Evolutionary conservation across 2,329 filamentous ascomycete genomes (phyloP).

Genomic region (Calonectria fujianensis): DNA sequence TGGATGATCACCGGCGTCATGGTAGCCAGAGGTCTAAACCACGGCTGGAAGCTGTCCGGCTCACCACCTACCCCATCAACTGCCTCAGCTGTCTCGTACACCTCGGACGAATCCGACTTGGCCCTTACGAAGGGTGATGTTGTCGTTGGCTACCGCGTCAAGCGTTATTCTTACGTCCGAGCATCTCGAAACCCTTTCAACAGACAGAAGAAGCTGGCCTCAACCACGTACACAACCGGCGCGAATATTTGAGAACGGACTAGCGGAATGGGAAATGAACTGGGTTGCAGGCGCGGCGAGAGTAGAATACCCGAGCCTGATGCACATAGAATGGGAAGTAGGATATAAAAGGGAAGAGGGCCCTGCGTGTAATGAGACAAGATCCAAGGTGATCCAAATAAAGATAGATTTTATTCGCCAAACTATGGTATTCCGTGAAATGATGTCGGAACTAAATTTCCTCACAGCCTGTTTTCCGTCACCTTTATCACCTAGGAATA

Average conservation of each 20-base stretch:
- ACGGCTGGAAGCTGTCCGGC: not conserved
- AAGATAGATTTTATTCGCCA: not conserved
- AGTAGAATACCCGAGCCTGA: not conserved
- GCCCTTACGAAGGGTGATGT: not conserved
- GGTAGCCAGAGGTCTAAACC: not conserved
- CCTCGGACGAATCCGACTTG: not conserved
- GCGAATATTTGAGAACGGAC: not conserved
- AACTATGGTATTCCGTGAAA: not conserved
- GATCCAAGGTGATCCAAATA: not conserved
- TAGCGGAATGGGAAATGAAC: not conserved
- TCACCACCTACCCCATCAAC: not conserved
- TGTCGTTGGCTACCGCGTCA: not conserved
- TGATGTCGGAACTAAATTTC: too few species aligned
- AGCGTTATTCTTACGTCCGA: not conserved
- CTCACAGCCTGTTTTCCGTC: too few species aligned
- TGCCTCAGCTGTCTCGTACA: not conserved
- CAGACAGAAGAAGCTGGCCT: not conserved
- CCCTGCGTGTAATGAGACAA: not conserved
- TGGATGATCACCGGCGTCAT: not conserved
- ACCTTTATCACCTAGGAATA: too few species aligned
- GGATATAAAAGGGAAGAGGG: not conserved
- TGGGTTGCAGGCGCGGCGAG: too few species aligned
- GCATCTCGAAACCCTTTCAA: not conserved
- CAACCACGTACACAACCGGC: not conserved
- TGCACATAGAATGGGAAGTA: not conserved